Base-by-base conservation (phyloP, 2,329 filamentous ascomycete genomes). In the Penicillium verrucosum region DNA sequence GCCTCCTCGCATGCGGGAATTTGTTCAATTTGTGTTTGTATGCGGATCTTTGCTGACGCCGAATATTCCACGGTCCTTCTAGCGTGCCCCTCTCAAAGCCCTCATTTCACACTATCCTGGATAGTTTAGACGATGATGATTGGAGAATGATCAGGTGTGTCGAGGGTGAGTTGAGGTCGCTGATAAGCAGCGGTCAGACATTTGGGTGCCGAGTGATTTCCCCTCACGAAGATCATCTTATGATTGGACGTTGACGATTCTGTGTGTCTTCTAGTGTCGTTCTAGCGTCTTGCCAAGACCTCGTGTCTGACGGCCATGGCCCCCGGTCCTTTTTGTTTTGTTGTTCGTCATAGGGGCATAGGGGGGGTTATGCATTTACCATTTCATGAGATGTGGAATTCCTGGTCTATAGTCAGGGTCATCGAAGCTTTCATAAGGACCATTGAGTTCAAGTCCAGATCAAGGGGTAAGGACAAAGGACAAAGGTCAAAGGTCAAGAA, bases 1-100 rank as follows among this genome's bases (percentile, higher is more conserved):
- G 55, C 46, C 42, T 46, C 29, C 51, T 58, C 45, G 49, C 55
- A 45, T 61, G 64, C 63, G 62, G 58, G 61, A 61, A 64, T 65
- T 63, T 59, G 62, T 21, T 21, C 21, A 21, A 59, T 46, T 32
- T 32, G 63, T 58, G 60, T 21, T 21, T 45, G 63, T 58, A 60
- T 45, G 54, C 45, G 59, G 60, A 62, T 62, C 54, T 57, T 59
- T 48, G 43, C 32, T 45, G 30, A 46, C 50, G 45, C 53, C 42
- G 58, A 55, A 61, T 48, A 38, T 65, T 65, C 63, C 57, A 63
- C 56, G 45, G 58, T 29, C 57, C 64, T 66, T 66, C 64, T 66
- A 66, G 64, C 62, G 63, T 51, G 25, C 14, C 25, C 40, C 23
- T 21, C 30, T 34, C 27, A 12, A 14, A n/a, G 27, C 4, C 21